Evolutionary conservation across 352 stramenopile species (phyloP), one percentile per base, ranked within the genome.

Genomic region (Pythium dissimile): DNA sequence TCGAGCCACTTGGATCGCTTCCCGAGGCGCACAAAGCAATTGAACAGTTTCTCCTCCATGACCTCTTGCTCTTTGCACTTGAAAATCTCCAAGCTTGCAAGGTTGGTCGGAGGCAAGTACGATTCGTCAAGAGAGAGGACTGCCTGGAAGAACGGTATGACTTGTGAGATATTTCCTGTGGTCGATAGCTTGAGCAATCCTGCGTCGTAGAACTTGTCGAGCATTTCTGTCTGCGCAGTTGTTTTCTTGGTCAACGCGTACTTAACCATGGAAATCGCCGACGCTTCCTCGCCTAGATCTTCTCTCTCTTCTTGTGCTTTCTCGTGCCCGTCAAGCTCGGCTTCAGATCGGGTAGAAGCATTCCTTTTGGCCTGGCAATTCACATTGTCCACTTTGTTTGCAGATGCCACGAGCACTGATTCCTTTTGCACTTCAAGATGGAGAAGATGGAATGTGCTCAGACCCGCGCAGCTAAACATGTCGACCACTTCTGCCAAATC

Each of bases 151-250:
- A 75, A 82, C 11, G 75, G 69, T 13, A 71, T 75, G 7, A 72
- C 58, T 31, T 81, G 63, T 1, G 50, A 61, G 28, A 81, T 54
- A 16, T 49, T 73, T 1, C 67, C 69, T 9, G 35, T 76, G 1
- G 57, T 30, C 0, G 69, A 66, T 2, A 86, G 54, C 35, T 83
- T 82, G 11, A 83, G 39, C 1, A 84, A 37, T 1, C 72, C 76
- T 1, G 72, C 66, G 31, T 84, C 74, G 24, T 77, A 84, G n/a
- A 84, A 75, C 38, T 80, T 83, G 66, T 86, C 73, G 6, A 84
- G 51, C 31, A 71, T 73, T 37, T 84, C 71, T 7, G 47, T 69
- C 26, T 77, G 73, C 1, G 71, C 23, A 4, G 57, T 50, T 4
- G 50, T 52, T 16, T 77, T 79, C 39, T 83, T 83, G 8, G 59